These are phyloP conservation scores for Noccaea caerulescens DNA, from an alignment of 345 rosid genomes.

Conservation along the genomic window DNA sequence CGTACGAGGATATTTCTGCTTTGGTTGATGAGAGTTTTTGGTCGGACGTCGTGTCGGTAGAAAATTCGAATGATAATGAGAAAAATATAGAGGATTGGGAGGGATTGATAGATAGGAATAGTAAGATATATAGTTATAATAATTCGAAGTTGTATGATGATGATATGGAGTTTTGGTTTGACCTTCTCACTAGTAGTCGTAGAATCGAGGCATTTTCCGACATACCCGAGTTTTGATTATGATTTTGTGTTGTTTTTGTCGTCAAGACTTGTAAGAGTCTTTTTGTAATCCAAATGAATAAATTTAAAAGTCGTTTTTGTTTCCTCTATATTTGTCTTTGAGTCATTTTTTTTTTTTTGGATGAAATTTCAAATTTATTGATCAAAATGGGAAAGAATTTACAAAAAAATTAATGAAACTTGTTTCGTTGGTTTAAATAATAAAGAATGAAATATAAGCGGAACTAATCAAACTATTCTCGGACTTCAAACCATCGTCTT, in stretches of 20 bases:
- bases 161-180: conserved; percentile 62
- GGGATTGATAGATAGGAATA: conserved; percentile 3
- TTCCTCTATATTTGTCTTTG: conserved; percentile 5
- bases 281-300: conserved; percentile 33
- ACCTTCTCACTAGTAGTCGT: conserved; percentile 47
- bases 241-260: conserved; percentile 9
- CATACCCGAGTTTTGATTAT: conserved; percentile 48
- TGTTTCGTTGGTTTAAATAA: too few relatives aligned
- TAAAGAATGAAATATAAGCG: too few relatives aligned
- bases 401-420: too few relatives aligned
- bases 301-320: neutral
- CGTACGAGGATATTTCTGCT: conserved; percentile 38
- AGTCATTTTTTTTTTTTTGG: neutral
- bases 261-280: conserved; percentile 12
- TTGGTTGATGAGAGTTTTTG: conserved; percentile 57
- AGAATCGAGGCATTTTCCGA: conserved; percentile 50
- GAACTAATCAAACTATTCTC: too few relatives aligned
- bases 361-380: too few relatives aligned
- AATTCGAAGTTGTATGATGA: conserved; percentile 44
- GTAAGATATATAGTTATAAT: conserved; percentile 9
- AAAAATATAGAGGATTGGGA: conserved; percentile 28
- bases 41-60: conserved; percentile 54
- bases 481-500: too few relatives aligned
- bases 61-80: conserved; percentile 29
- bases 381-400: too few relatives aligned